phyloP scores from a whole-genome alignment of 164 flowering plant species.

The Vitis vinifera region ASM3070453v1 NC_081812.1:1942001-1942500 shows the following conservation, averaged over 20 bases:
- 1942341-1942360: conserved; percentile 3
- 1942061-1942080: conserved; percentile 1
- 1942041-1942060: neutral
- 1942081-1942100: neutral
- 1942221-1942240: too few species aligned
- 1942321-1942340: conserved; percentile 9
- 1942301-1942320: neutral
- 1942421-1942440: too few species aligned
- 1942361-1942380: neutral
- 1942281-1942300: conserved; percentile 1
- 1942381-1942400: too few species aligned
- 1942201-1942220: too few species aligned
- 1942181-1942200: too few species aligned
- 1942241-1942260: too few species aligned
- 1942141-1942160: neutral
- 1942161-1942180: neutral
- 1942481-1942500: too few species aligned
- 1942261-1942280: neutral
- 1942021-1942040: conserved; percentile 28
- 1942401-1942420: too few species aligned
- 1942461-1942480: too few species aligned
- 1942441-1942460: too few species aligned
- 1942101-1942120: neutral
- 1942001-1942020: conserved; percentile 15
- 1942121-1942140: neutral